Percentiles rank a stretch among this genome's conserved stretches.
Conservation (phyloP, 208 protist species). For the Acanthamoeba triangularis region DNA sequence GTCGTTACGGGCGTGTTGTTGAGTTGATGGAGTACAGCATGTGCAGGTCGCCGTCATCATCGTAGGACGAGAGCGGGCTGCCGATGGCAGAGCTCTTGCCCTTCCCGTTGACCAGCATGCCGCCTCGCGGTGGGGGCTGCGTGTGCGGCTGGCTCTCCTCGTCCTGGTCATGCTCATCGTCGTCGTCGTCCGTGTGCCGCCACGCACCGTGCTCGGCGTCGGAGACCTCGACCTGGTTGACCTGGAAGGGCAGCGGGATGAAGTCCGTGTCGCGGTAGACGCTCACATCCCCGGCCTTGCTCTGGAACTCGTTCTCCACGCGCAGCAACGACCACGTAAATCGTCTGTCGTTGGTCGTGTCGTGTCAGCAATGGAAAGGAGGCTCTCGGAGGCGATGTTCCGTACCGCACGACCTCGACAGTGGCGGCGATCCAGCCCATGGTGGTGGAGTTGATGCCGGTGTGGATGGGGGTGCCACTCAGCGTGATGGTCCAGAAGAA, state of each 20-base stretch:
- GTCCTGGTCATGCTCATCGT: background rate
- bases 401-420: conserved; percentile 57
- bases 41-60: conserved; percentile 4
- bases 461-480: conserved; percentile 53
- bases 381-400: background rate
- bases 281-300: conserved; percentile 7
- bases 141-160: background rate
- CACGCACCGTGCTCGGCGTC: background rate
- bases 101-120: background rate
- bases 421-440: conserved; percentile 70
- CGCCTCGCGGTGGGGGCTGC: background rate
- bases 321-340: conserved; percentile 52
- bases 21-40: conserved; percentile 19
- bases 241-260: conserved; percentile 65
- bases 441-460: background rate
- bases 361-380: background rate
- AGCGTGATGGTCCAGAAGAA: conserved; percentile 72
- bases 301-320: conserved; percentile 61
- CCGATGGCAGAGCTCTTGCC: background rate
- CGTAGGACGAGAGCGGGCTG: background rate
- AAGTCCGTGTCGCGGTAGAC: conserved; percentile 69
- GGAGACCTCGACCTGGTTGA: background rate
- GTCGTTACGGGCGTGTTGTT: background rate
- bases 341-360: background rate
- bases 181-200: background rate